phyloP scores from a whole-genome alignment of 2,329 filamentous ascomycete species.

The Sporothrix brasiliensis region DNA sequence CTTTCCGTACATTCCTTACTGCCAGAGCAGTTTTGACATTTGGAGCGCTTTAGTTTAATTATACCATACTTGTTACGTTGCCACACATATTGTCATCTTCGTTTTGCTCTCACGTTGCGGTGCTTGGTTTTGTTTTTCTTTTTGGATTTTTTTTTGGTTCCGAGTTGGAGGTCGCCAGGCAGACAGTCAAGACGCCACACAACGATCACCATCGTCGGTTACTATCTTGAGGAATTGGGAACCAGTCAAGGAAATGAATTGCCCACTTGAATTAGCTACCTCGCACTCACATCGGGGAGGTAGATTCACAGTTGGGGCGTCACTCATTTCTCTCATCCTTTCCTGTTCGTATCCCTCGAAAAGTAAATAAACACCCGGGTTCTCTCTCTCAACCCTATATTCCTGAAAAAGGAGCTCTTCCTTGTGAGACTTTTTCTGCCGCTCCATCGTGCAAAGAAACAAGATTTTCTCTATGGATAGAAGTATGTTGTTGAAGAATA shows the following conservation, averaged over 20 bases:
- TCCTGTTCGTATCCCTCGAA: neutral
- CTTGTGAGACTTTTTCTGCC: neutral
- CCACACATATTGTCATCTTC: neutral
- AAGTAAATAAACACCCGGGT: slow-evolving; percentile 6
- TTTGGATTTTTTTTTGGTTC: neutral
- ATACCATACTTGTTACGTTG: neutral
- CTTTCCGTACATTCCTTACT: slow-evolving; percentile 12
- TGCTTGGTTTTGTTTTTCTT: slow-evolving; percentile 19
- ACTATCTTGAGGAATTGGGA: neutral
- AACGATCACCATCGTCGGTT: slow-evolving; percentile 1
- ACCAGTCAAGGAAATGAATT: neutral
- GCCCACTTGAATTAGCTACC: neutral
- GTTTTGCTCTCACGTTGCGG: neutral
- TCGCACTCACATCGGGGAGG: slow-evolving; percentile 21
- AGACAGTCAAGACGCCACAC: slow-evolving; percentile 22
- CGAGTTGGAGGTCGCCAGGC: neutral
- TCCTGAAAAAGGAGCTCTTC: neutral
- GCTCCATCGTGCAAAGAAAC: neutral
- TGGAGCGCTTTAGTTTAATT: neutral
- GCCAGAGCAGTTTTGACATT: slow-evolving; percentile 13
- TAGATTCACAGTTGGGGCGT: neutral
- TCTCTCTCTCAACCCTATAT: neutral
- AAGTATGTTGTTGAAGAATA: neutral
- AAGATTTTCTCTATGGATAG: neutral
- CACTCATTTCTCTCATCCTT: neutral